These are phyloP conservation scores for Chaetomiaceae sp. DNA, from an alignment of 2,329 filamentous ascomycete genomes.

Conservation along the genomic window DNA sequence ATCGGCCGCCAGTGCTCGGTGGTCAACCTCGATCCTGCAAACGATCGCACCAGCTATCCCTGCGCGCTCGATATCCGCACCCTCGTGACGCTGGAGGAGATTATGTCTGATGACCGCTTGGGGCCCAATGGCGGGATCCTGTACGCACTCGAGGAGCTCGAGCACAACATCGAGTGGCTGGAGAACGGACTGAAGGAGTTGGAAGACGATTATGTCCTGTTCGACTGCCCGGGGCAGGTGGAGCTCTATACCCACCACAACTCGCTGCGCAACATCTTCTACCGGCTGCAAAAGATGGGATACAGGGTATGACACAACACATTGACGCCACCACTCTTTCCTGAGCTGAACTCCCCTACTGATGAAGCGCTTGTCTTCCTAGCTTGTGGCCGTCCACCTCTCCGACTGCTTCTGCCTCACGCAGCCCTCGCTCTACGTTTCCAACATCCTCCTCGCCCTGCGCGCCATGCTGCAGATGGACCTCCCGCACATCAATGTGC, in stretches of 20 bases:
- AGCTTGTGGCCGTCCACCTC: constrained; percentile 91
- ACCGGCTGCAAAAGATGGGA: constrained; percentile 79
- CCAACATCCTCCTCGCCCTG: constrained; percentile 84
- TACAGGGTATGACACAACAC: constrained; percentile 64
- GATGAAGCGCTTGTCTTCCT: constrained; percentile 26
- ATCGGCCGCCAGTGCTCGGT: constrained; percentile 93
- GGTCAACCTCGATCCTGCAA: constrained; percentile 94
- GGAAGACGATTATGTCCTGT: constrained; percentile 85
- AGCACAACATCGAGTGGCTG: constrained; percentile 90
- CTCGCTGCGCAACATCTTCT: constrained; percentile 86
- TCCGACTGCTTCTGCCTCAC: constrained; percentile 93
- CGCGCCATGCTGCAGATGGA: constrained; percentile 98
- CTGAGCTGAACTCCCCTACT: constrained; percentile 18
- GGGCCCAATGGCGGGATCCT: constrained; percentile 90
- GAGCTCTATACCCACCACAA: constrained; percentile 95
- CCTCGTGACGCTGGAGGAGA: constrained; percentile 83
- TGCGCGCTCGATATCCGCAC: constrained; percentile 86
- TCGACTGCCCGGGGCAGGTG: constrained; percentile 95
- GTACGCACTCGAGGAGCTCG: constrained; percentile 91
- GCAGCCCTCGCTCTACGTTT: constrained; percentile 89
- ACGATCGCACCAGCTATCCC: constrained; percentile 84
- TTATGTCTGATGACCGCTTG: constrained; percentile 85
- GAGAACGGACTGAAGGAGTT: constrained; percentile 72
- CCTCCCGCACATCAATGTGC: constrained; percentile 88
- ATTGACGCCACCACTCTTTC: background rate